A percentile compares a stretch with the other conserved stretches of the same genome.
Evolutionary conservation across 371 early-diverging fungal species (phyloP).

Genomic region (Mucor lusitanicus): DNA sequence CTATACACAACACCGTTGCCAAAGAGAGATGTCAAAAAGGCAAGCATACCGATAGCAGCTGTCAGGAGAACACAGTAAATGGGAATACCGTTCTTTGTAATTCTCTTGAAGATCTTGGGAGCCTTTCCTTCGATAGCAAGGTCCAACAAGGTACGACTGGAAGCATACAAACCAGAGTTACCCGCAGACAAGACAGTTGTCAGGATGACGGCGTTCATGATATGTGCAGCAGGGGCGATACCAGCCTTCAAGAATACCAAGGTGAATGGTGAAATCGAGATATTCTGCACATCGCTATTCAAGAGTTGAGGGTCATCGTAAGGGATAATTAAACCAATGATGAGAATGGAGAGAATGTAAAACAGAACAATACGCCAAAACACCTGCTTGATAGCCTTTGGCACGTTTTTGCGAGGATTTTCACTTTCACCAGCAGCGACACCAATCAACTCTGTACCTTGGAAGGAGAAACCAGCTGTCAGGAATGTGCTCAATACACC

Average conservation of each 20-base stretch:
- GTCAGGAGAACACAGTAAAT: slow-evolving; percentile 55
- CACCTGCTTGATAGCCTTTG: slow-evolving; percentile 47
- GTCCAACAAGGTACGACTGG: slow-evolving; percentile 65
- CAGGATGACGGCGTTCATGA: slow-evolving; percentile 49
- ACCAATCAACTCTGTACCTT: slow-evolving; percentile 75
- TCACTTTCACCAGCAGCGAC: slow-evolving; percentile 77
- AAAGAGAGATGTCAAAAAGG: slow-evolving; percentile 54
- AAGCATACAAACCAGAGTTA: slow-evolving; percentile 73
- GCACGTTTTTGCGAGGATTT: slow-evolving; percentile 71
- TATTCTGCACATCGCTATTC: slow-evolving; percentile 42
- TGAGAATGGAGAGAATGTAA: slow-evolving; percentile 63
- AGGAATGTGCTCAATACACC: slow-evolving; percentile 58
- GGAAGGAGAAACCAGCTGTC: too few relatives aligned
- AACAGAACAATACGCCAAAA: slow-evolving; percentile 64
- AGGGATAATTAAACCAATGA: slow-evolving; percentile 70
- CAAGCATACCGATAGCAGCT: slow-evolving; percentile 50
- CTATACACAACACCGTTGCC: slow-evolving; percentile 51
- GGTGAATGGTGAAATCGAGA: slow-evolving; percentile 68
- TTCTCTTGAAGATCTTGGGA: slow-evolving; percentile 43
- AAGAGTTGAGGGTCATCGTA: slow-evolving; percentile 59
- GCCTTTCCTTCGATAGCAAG: slow-evolving; percentile 65
- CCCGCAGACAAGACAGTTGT: slow-evolving; percentile 69
- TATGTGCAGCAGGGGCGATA: slow-evolving; percentile 37
- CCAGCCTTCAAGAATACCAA: slow-evolving; percentile 63
- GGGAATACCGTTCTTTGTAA: slow-evolving; percentile 54